These are phyloP conservation scores for Musa acuminata DNA, from an alignment of 176 grass and related monocot genomes.

Conservation along the genomic window DNA sequence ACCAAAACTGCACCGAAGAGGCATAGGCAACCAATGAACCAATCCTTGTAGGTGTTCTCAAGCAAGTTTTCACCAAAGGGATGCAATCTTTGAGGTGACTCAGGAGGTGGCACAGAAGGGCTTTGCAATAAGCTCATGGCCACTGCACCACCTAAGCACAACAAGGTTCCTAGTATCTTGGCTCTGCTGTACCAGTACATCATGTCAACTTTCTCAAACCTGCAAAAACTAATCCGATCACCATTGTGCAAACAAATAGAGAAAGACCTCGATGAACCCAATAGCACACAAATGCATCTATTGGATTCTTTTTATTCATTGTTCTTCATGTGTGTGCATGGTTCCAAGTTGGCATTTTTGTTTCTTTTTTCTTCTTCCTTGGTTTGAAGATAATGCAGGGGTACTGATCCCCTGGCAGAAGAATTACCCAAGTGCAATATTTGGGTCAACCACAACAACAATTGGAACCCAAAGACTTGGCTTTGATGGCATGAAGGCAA, in stretches of 20 bases:
- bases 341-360: no score
- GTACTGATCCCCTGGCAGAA: no score
- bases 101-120: constrained; percentile 12
- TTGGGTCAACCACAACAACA: no score
- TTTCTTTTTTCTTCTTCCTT: no score
- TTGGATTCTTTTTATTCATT: no score
- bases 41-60: constrained; percentile 21
- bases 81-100: neutral
- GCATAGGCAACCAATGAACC: constrained; percentile 46
- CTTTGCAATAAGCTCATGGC: constrained; percentile 60
- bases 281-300: no score
- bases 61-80: neutral
- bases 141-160: constrained; percentile 57
- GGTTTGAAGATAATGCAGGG: no score
- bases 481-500: no score
- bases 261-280: no score
- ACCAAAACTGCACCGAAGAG: constrained; percentile 44
- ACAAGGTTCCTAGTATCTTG: constrained; percentile 56
- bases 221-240: constrained; percentile 17
- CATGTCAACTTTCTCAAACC: constrained; percentile 73
- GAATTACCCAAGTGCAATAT: no score
- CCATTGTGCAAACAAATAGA: neutral
- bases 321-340: no score
- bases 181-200: constrained; percentile 55
- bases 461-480: no score